Evolutionary conservation across 73 alveolate genomes (phyloP).

Genomic region (Tetrahymena borealis): DNA sequence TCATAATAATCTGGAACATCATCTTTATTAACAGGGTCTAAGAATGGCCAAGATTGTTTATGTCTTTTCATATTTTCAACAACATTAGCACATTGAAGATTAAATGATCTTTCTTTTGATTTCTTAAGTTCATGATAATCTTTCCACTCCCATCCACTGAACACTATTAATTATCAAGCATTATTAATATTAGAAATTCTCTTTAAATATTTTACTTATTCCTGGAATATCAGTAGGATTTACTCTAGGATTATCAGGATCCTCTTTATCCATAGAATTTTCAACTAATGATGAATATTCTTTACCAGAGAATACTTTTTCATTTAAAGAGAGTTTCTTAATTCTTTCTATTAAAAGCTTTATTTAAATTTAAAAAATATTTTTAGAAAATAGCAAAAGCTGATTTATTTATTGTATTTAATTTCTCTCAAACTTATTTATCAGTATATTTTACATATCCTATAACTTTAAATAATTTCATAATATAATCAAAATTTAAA

Average conservation of each 20-base stretch:
- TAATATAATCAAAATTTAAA: too few relatives aligned
- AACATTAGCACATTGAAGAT: conserved; percentile 27
- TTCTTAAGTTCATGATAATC: conserved; percentile 62
- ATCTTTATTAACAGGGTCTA: conserved; percentile 78
- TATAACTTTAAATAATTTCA: too few relatives aligned
- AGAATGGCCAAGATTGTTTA: conserved; percentile 71
- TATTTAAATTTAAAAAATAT: background rate
- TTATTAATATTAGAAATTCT: background rate
- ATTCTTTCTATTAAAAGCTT: conserved; percentile 43
- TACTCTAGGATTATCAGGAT: conserved; percentile 9
- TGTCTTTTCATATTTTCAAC: conserved; percentile 43
- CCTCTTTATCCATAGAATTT: conserved; percentile 31
- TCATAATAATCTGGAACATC: conserved; percentile 89
- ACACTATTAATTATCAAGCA: conserved; percentile 2
- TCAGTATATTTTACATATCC: too few relatives aligned
- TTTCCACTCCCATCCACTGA: conserved; percentile 81
- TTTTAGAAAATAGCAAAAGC: too few relatives aligned
- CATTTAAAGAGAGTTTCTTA: conserved; percentile 35
- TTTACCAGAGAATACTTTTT: conserved; percentile 42
- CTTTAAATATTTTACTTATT: background rate
- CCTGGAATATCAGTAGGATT: conserved; percentile 65
- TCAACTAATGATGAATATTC: conserved; percentile 6
- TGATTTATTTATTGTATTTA: background rate
- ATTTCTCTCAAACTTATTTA: background rate
- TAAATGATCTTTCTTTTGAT: conserved; percentile 74